These are phyloP conservation scores for Fusarium tjaetaba DNA, from an alignment of 2,329 filamentous ascomycete genomes.

Conservation along the genomic window DNA sequence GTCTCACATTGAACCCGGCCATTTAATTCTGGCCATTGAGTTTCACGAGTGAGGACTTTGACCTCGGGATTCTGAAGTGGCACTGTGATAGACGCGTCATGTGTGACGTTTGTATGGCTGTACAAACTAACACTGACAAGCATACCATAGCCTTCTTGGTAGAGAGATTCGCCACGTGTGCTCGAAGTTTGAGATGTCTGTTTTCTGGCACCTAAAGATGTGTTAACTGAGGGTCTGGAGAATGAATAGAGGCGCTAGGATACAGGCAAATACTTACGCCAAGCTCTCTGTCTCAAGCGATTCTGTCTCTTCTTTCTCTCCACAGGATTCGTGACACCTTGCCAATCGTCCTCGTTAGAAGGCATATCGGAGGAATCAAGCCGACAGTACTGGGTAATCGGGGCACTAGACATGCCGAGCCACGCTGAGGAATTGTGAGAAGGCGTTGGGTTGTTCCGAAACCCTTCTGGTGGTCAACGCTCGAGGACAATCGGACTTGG, in stretches of 20 bases:
- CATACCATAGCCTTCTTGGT: not conserved
- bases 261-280: not conserved
- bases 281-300: not conserved
- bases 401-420: not conserved
- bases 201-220: not conserved
- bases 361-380: not conserved
- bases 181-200: not conserved
- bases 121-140: not conserved
- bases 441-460: not conserved
- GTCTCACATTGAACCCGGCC: not conserved
- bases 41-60: not conserved
- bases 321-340: not conserved
- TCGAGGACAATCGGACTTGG: not conserved
- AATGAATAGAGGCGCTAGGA: not conserved
- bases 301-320: not conserved
- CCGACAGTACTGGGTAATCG: not conserved
- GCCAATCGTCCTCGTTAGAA: not conserved
- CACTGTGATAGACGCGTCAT: not conserved
- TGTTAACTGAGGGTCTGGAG: not conserved
- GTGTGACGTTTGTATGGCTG: not conserved
- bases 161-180: not conserved
- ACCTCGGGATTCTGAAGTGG: not conserved
- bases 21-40: not conserved
- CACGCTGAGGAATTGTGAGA: not conserved
- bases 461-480: not conserved